These are phyloP conservation scores for Exobasidium rhododendri DNA, from an alignment of 1,284 basidiomycete species.

Conservation along the genomic window DNA sequence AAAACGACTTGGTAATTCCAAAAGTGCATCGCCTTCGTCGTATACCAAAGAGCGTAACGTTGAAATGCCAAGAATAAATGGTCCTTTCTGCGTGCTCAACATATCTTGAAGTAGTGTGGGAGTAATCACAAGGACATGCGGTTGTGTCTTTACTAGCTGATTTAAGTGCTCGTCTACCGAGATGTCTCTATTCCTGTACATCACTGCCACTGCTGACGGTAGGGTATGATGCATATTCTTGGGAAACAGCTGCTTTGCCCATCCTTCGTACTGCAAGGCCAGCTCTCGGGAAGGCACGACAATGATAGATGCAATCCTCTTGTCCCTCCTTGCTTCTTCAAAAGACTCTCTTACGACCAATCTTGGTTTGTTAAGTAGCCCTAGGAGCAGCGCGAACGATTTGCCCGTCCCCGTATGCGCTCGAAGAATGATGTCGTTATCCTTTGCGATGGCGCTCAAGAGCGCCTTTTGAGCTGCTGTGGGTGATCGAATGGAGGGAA, in stretches of 20 bases:
- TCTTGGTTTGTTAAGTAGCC: conserved; percentile 47
- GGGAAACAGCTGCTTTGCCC: conserved; percentile 42
- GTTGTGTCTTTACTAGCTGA: conserved; percentile 31
- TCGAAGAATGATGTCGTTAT: conserved; percentile 43
- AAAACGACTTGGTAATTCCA: conserved; percentile 48
- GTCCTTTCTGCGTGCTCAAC: conserved; percentile 29
- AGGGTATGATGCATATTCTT: conserved; percentile 22
- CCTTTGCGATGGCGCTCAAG: conserved; percentile 38
- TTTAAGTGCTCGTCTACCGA: conserved; percentile 28
- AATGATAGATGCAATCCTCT: conserved; percentile 41
- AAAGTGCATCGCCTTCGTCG: conserved; percentile 50
- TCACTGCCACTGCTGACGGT: conserved; percentile 40
- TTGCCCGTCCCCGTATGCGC: conserved; percentile 53
- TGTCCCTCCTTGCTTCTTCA: conserved; percentile 9
- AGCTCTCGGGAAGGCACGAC: conserved; percentile 51
- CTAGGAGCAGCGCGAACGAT: conserved; percentile 46
- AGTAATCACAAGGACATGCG: conserved; percentile 49
- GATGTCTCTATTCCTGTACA: conserved; percentile 30
- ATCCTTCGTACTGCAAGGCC: conserved; percentile 44
- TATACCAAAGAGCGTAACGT: conserved; percentile 44
- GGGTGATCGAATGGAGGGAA: conserved; percentile 39
- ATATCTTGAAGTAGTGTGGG: conserved; percentile 45
- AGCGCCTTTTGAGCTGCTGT: conserved; percentile 43
- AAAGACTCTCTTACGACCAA: conserved; percentile 31
- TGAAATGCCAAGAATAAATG: conserved; percentile 35